These are phyloP conservation scores for Protostelium mycophagum DNA, from an alignment of 78 protist species.

Conservation along the genomic window DNA sequence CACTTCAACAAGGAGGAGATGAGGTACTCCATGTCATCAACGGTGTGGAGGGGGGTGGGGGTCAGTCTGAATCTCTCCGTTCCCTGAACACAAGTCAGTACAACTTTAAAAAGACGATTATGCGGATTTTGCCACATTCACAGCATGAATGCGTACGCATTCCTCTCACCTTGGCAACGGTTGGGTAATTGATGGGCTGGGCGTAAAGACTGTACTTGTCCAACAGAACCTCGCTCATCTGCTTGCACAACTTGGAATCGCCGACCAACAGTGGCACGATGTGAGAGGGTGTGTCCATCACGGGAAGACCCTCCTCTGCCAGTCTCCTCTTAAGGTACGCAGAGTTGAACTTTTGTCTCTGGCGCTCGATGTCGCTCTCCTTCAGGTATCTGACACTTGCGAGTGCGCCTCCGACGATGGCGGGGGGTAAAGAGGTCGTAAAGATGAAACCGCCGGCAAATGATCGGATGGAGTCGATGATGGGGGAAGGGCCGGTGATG, in stretches of 20 bases:
- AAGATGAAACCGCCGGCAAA: conserved; percentile 88
- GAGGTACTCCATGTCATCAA: conserved; percentile 43
- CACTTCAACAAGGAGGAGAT: conserved; percentile 42
- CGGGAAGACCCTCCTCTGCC: conserved; percentile 69
- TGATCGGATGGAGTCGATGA: conserved; percentile 82
- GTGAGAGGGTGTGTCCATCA: conserved; percentile 67
- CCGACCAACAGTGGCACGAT: conserved; percentile 88
- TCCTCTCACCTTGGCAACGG: conserved; percentile 88
- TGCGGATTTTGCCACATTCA: no score
- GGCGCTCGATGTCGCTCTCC: conserved; percentile 47
- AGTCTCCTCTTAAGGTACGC: conserved; percentile 49
- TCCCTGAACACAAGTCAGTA: conserved; percentile 27
- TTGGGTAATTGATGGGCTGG: conserved; percentile 93
- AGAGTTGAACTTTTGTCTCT: conserved; percentile 37
- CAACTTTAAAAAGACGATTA: neutral
- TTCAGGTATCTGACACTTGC: conserved; percentile 73
- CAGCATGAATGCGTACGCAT: no score
- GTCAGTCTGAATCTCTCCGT: conserved; percentile 80
- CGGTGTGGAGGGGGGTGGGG: conserved; percentile 82
- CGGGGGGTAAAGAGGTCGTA: conserved; percentile 91
- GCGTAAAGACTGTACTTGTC: conserved; percentile 72
- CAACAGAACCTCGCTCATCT: conserved; percentile 73
- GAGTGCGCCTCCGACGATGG: conserved; percentile 86
- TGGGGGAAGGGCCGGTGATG: conserved; percentile 68
- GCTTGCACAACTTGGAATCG: conserved; percentile 70